Evolutionary conservation across 1,284 basidiomycete genomes (phyloP), one percentile per base, ranked within the genome.

Genomic region (Malassezia restricta): DNA sequence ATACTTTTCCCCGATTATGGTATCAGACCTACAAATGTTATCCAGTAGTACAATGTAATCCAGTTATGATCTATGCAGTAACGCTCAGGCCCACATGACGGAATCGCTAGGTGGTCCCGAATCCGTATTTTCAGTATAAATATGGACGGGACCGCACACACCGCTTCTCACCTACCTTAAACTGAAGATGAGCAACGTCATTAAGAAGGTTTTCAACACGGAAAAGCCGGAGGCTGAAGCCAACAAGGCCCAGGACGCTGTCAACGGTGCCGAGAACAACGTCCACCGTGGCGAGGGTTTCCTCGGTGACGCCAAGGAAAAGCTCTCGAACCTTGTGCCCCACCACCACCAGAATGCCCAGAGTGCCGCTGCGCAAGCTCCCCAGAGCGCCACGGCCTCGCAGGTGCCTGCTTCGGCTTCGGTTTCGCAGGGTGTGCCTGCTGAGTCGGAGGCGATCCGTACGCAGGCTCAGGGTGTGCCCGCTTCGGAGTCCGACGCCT

Each of bases 191-290:
- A 50, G 47, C 38, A 55, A 55, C 53, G 53, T 55, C 40, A 55
- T 55, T 20, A 55, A 50, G 53, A 55, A 55, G 53, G 53, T 55
- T 40, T 55, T 55, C 53, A 50, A 55, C 53, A 50, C 53, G 30
- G 53, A 55, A 31, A 55, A 55, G 53, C 32, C 30, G 17, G 53
- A 49, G 47, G 12, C 32, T 30, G 24, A 48, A 31, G 41, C 35
- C 24, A 11, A 31, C 32, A 42, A 55, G 47, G 47, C 35, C 14
- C 32, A 47, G 38, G 30, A 24, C 24, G 15, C 47, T 24, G 24
- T 55, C 20, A 20, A 31, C 28, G 48, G 48, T 12, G 43, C 40
- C 31, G 38, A 40, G 32, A 46, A 55, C 24, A 15, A 28, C 51
- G 27, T n/a, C 30, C 42, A 49, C 31, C 20, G 41, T 33, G 24